A percentile compares a stretch with the other conserved stretches of the same genome.
Evolutionary conservation across 1,139 yeast species (phyloP).

Genomic region (Blastobotrys indianensis): DNA sequence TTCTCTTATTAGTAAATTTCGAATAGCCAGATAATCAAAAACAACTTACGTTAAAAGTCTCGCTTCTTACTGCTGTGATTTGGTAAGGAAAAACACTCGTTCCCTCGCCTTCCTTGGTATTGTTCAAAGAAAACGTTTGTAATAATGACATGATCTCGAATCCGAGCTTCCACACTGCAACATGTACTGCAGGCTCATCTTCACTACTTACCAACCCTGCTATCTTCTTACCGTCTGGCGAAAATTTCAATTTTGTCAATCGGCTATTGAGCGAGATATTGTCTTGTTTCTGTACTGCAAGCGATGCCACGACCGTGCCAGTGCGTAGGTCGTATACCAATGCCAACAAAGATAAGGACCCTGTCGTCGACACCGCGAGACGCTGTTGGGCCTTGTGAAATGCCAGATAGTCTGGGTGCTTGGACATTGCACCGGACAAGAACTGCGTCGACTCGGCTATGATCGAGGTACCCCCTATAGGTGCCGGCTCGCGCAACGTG

Average conservation of each 20-base stretch:
- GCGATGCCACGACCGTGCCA: conserved; percentile 22
- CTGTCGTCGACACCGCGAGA: conserved; percentile 23
- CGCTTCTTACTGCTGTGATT: too few species aligned
- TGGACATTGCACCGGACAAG: conserved; percentile 18
- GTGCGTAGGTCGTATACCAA: conserved; percentile 26
- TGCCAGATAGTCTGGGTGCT: conserved; percentile 21
- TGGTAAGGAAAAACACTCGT: too few species aligned
- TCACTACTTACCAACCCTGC: conserved; percentile 16
- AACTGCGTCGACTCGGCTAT: conserved; percentile 24
- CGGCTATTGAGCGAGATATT: conserved; percentile 2
- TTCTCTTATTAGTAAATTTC: not conserved
- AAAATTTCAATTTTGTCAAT: conserved; percentile 18
- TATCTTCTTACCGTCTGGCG: conserved; percentile 25
- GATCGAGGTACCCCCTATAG: conserved; percentile 21
- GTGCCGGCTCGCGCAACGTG: conserved; percentile 18
- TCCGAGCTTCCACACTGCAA: conserved; percentile 19
- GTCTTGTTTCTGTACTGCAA: conserved; percentile 12
- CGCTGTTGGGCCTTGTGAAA: conserved; percentile 28
- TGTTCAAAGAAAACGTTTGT: conserved; percentile 11
- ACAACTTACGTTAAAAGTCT: too few species aligned
- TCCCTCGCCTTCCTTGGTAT: too few species aligned
- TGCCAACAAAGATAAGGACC: conserved; percentile 16
- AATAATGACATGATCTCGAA: conserved; percentile 17
- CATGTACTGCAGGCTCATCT: not conserved
- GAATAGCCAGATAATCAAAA: too few species aligned